Evolutionary conservation across 2,329 filamentous ascomycete species (phyloP), one percentile per base, ranked within the genome.

Genomic region (Pestalotiopsis sp.): DNA sequence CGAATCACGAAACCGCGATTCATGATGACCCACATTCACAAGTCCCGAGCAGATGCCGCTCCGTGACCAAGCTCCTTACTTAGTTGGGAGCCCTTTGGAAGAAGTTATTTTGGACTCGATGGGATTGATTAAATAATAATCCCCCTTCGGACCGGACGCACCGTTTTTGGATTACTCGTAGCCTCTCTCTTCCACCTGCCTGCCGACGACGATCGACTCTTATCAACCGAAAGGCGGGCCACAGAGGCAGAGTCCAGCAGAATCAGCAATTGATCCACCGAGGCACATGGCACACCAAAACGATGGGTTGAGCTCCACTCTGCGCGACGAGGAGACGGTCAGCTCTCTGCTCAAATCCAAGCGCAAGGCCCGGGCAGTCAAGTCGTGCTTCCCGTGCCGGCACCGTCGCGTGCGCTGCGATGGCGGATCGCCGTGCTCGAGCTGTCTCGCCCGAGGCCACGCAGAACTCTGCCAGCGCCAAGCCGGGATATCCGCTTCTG

Each of bases 371-470:
- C 61, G 61, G 36, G 61, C 61, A 1, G 61, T 64, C 12, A 64
- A 64, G 14, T 23, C 61, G n/a, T 64, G 61, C 61, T 64, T 64
- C 49, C 61, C 61, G 3, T 64, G 61, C 25, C 36, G 61, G 11
- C 61, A 64, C 38, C 61, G 61, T 31, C 61, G 61, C 25, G 61
- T 64, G 13, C 61, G 61, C 39, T 64, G 61, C 49, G 61, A 64
- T 64, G 61, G 61, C 61, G 61, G 61, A 20, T 64, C 39, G 23
- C 61, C 61, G 9, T 64, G 61, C 11, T 64, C 61, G 17, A 64
- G 61, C 61, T 64, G 61, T 27, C n/a, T 64, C 14, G 61, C 61
- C 2, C 61, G 61, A 17, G 61, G 39, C 25, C 61, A 64, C 6
- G 38, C 61, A 49, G 61, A 64, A 49, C 61, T 64, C 20, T 64